Evolutionary conservation across 352 stramenopile species (phyloP).

Genomic region (Phytophthora tubulina): DNA sequence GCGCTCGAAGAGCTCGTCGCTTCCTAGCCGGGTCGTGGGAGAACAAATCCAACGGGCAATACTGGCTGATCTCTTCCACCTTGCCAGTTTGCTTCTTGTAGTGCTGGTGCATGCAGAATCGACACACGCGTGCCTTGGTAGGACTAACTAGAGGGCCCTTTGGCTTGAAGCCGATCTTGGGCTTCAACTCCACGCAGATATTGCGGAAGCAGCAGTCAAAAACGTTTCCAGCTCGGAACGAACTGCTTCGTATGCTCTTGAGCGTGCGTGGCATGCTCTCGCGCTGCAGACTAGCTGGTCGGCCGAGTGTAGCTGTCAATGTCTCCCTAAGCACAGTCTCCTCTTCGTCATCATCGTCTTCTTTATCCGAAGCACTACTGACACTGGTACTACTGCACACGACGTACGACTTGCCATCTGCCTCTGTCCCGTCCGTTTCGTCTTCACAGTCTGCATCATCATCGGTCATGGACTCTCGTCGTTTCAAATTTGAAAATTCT

Average conservation of each 20-base stretch:
- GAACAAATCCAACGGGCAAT: constrained; percentile 87
- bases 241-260: constrained; percentile 45
- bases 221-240: constrained; percentile 63
- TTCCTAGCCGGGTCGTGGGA: constrained; percentile 71
- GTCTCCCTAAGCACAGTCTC: constrained; percentile 29
- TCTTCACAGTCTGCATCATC: constrained; percentile 32
- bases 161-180: constrained; percentile 87
- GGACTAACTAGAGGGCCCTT: constrained; percentile 62
- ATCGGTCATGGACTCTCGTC: constrained; percentile 42
- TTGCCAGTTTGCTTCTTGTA: constrained; percentile 82
- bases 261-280: constrained; percentile 1
- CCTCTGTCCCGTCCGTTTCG: constrained; percentile 26
- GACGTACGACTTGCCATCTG: constrained; percentile 30
- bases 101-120: constrained; percentile 92
- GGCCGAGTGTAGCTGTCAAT: constrained; percentile 14
- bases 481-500: constrained; percentile 16
- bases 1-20: constrained; percentile 59
- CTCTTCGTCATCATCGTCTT: constrained; percentile 44
- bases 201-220: constrained; percentile 90
- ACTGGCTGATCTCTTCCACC: constrained; percentile 85
- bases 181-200: constrained; percentile 90
- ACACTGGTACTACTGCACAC: constrained; percentile 44
- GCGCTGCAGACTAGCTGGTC: constrained; percentile 19
- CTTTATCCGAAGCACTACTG: constrained; percentile 43
- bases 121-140: constrained; percentile 71